phyloP scores from a whole-genome alignment of 2,329 filamentous ascomycete genomes.

The Ceratocystis lukuohia region DNA sequence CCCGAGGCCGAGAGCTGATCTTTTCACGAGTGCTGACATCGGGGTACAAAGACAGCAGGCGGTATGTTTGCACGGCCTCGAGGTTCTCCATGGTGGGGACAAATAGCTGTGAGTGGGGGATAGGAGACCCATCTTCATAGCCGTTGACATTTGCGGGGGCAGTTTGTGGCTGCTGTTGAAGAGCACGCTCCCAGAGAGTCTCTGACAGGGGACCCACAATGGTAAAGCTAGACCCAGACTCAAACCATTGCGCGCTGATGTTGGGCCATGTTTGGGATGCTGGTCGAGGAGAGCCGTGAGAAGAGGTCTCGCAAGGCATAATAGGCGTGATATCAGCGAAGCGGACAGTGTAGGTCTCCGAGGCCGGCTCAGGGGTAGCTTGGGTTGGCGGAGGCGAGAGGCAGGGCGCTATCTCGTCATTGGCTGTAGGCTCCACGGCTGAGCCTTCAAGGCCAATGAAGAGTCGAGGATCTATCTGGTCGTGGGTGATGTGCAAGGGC shows the following conservation, averaged over 20 bases:
- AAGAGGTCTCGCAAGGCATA: neutral
- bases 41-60: slow-evolving; percentile 12
- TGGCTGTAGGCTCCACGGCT: neutral
- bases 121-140: no score
- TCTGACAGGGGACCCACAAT: slow-evolving; percentile 10
- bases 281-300: neutral
- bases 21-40: slow-evolving; percentile 10
- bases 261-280: neutral
- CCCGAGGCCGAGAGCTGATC: neutral
- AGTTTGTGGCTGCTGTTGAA: slow-evolving; percentile 5
- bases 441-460: slow-evolving; percentile 5
- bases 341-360: neutral
- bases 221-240: slow-evolving; percentile 11
- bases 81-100: slow-evolving; percentile 16
- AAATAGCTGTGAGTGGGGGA: neutral
- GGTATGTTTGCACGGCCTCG: slow-evolving; percentile 18
- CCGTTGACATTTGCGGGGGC: neutral
- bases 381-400: neutral
- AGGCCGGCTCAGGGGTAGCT: neutral
- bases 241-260: neutral
- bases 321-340: slow-evolving; percentile 11
- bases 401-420: neutral
- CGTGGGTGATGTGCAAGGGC: neutral
- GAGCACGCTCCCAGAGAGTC: slow-evolving; percentile 17
- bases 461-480: slow-evolving; percentile 16